Evolutionary conservation across 345 rosid genomes (phyloP).

Genomic region (Eucalyptus viminalis): DNA sequence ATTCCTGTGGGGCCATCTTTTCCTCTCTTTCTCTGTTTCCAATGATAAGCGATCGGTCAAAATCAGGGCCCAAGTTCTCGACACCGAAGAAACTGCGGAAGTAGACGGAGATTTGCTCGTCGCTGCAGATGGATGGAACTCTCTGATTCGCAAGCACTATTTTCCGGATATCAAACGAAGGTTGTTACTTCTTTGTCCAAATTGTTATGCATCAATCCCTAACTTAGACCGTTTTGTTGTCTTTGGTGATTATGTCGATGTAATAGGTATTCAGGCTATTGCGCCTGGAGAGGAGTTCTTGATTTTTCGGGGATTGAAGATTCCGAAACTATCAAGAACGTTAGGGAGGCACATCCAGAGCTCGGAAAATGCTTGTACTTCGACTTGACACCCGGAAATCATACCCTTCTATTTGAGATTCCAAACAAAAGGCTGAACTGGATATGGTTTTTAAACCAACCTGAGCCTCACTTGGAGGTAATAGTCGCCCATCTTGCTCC

Average conservation of each 20-base stretch:
- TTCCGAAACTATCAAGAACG: constrained; percentile 24
- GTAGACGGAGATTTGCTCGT: constrained; percentile 51
- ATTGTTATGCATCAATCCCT: not conserved
- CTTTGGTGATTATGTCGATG: not conserved
- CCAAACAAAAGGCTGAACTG: constrained; percentile 45
- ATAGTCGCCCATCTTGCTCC: not conserved
- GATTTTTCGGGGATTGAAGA: constrained; percentile 43
- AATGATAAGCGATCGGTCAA: constrained; percentile 21
- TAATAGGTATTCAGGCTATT: constrained; percentile 65
- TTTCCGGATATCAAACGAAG: constrained; percentile 52
- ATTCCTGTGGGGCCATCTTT: constrained; percentile 56
- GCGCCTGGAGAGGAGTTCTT: constrained; percentile 75
- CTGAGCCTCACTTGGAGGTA: constrained; percentile 56
- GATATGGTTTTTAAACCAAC: constrained; percentile 64
- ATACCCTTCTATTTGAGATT: constrained; percentile 45
- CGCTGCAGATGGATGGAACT: constrained; percentile 70
- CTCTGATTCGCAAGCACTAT: constrained; percentile 40
- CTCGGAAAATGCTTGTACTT: constrained; percentile 61
- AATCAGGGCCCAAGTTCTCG: constrained; percentile 29
- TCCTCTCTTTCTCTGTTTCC: constrained; percentile 36
- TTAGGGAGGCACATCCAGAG: constrained; percentile 36
- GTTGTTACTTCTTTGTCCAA: constrained; percentile 6
- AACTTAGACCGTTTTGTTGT: not conserved
- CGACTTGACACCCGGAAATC: constrained; percentile 27
- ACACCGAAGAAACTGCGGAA: constrained; percentile 29